phyloP scores from a whole-genome alignment of 768 basidiomycete genomes.

The Auriscalpium vulgare region DNA sequence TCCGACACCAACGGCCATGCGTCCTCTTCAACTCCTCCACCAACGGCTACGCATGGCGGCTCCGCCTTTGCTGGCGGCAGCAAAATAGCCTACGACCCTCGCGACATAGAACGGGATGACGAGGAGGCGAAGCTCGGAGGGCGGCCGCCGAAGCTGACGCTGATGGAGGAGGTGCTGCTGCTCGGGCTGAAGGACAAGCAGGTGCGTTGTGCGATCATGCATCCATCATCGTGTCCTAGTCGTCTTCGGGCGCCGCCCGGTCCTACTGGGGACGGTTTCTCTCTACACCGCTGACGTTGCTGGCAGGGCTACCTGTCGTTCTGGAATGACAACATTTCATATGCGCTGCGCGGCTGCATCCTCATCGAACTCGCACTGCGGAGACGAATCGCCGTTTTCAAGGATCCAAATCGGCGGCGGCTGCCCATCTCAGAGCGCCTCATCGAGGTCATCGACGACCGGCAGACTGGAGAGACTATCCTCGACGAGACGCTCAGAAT shows the following conservation, averaged over 20 bases:
- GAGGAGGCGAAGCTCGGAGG: constrained; percentile 60
- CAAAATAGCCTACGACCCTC: constrained; percentile 89
- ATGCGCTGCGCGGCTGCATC: constrained; percentile 97
- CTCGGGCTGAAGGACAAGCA: constrained; percentile 96
- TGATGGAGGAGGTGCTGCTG: constrained; percentile 95
- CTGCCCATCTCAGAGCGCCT: constrained; percentile 72
- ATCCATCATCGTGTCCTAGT: constrained; percentile 4
- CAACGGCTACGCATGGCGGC: constrained; percentile 45
- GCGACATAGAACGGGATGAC: constrained; percentile 71
- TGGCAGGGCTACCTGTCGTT: constrained; percentile 87
- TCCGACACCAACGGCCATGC: constrained; percentile 13
- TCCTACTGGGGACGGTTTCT: neutral
- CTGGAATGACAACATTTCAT: constrained; percentile 99
- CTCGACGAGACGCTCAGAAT: constrained; percentile 93
- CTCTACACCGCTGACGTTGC: constrained; percentile 3
- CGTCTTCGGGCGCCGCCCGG: neutral
- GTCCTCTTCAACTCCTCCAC: constrained; percentile 20
- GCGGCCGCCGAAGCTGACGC: constrained; percentile 76
- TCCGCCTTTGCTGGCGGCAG: constrained; percentile 80
- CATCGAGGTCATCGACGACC: constrained; percentile 87
- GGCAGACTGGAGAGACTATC: constrained; percentile 92
- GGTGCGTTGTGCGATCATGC: constrained; percentile 35
- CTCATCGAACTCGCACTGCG: constrained; percentile 95
- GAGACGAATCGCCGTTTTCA: constrained; percentile 83
- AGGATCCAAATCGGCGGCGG: constrained; percentile 71